These are phyloP conservation scores for Chamaecrista fasciculata DNA, from an alignment of 306 rosid genomes.

Conservation along the genomic window DNA sequence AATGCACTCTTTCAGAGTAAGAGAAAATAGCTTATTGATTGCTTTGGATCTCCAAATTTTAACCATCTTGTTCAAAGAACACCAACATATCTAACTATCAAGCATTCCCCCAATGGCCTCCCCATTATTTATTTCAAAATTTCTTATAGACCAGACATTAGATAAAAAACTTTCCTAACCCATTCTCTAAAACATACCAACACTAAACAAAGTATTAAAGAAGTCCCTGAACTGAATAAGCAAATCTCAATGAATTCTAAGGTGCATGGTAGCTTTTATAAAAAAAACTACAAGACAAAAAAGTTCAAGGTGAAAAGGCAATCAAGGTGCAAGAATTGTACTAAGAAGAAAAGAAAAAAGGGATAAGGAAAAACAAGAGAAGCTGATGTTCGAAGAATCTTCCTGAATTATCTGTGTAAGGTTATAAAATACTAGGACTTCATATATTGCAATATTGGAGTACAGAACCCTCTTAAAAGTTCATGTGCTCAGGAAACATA, in stretches of 20 bases:
- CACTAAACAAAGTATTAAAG: slow-evolving; percentile 8
- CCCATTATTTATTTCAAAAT: not conserved
- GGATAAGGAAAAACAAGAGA: slow-evolving; percentile 9
- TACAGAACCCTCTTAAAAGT: not conserved
- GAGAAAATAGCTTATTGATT: too few relatives aligned
- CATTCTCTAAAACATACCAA: not conserved
- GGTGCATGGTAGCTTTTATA: not conserved
- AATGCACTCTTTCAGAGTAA: too few relatives aligned
- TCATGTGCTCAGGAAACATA: not conserved
- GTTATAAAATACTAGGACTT: not conserved
- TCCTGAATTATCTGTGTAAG: not conserved
- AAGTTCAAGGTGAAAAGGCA: not conserved
- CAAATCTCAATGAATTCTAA: slow-evolving; percentile 4
- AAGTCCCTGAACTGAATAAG: slow-evolving; percentile 13
- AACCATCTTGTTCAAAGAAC: too few relatives aligned
- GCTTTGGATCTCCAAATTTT: too few relatives aligned
- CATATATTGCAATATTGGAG: slow-evolving; percentile 5
- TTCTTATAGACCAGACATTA: not conserved
- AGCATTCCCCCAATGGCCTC: not conserved
- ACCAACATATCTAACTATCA: too few relatives aligned
- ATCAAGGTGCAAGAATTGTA: not conserved
- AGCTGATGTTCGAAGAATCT: not conserved
- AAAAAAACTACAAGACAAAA: not conserved
- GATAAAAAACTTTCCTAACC: not conserved
- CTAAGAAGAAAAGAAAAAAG: slow-evolving; percentile 7